A percentile compares a stretch with the other conserved stretches of the same genome.
Conservation (phyloP, 2,329 filamentous ascomycete species). For the Trichophyton benhamiae region DNA sequence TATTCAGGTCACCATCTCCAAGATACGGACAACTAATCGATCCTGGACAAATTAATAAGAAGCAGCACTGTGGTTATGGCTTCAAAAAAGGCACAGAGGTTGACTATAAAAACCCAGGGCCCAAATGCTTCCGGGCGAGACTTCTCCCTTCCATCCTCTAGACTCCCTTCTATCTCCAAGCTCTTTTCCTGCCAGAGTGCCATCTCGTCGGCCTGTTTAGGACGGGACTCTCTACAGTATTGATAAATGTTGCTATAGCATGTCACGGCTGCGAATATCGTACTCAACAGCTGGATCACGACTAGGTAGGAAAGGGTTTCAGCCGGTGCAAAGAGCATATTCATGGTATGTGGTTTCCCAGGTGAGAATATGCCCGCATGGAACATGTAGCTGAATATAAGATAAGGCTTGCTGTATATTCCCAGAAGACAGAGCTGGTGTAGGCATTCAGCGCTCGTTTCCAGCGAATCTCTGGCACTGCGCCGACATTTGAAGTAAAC, state of each 20-base stretch:
- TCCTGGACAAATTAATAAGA: neutral
- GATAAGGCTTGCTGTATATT: neutral
- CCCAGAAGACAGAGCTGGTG: neutral
- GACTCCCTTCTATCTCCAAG: neutral
- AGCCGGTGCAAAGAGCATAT: neutral
- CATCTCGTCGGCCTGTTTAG: too few species aligned
- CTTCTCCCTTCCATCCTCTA: neutral
- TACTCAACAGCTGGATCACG: neutral
- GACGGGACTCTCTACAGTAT: neutral
- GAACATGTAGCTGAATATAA: neutral
- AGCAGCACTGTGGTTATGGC: neutral
- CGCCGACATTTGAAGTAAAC: too few species aligned
- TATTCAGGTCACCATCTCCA: too few species aligned
- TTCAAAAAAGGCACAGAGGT: neutral
- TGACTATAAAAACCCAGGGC: neutral
- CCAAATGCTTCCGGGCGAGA: neutral
- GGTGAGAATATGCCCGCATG: too few species aligned
- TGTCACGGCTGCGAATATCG: neutral
- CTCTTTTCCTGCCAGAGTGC: too few species aligned
- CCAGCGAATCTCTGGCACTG: neutral
- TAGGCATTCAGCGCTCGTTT: neutral
- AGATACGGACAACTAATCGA: too few species aligned
- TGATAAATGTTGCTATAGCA: neutral
- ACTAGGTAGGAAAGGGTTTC: neutral
- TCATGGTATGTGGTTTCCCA: neutral